phyloP scores from a whole-genome alignment of 2,329 filamentous ascomycete species.

The Ceratocystis eucalypticola region DNA sequence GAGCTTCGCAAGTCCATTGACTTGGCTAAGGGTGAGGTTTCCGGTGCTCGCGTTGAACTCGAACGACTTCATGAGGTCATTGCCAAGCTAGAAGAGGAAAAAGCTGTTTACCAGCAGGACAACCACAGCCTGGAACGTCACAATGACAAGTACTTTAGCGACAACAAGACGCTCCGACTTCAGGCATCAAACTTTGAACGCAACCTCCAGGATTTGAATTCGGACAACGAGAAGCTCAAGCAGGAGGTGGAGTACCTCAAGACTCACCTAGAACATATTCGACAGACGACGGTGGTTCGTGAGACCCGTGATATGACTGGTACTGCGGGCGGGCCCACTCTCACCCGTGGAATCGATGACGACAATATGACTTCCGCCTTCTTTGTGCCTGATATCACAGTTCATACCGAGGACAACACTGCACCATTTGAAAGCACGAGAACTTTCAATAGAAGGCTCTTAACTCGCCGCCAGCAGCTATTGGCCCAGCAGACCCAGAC shows the following conservation, averaged over 20 bases:
- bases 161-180: slow-evolving; percentile 36
- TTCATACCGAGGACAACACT: slow-evolving; percentile 32
- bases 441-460: slow-evolving; percentile 26
- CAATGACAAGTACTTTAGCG: slow-evolving; percentile 41
- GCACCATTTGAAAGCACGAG: slow-evolving; percentile 28
- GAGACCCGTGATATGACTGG: slow-evolving; percentile 25
- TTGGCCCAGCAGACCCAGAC: slow-evolving; percentile 77
- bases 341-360: slow-evolving; percentile 24
- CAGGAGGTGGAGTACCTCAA: slow-evolving; percentile 35
- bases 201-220: slow-evolving; percentile 33
- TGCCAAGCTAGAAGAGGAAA: slow-evolving; percentile 31
- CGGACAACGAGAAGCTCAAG: slow-evolving; percentile 35
- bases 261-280: slow-evolving; percentile 32
- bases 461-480: slow-evolving; percentile 34
- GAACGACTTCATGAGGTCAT: slow-evolving; percentile 31
- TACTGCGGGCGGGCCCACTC: slow-evolving; percentile 4
- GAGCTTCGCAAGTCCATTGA: slow-evolving; percentile 33
- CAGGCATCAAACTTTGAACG: slow-evolving; percentile 38
- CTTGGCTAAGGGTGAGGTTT: slow-evolving; percentile 31
- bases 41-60: slow-evolving; percentile 30
- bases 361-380: slow-evolving; percentile 47
- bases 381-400: slow-evolving; percentile 45
- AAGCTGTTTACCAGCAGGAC: slow-evolving; percentile 35
- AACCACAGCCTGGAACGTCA: slow-evolving; percentile 40
- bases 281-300: slow-evolving; percentile 29